Conservation (phyloP, 1,284 basidiomycete genomes). For the Mycena sp. region DNA sequence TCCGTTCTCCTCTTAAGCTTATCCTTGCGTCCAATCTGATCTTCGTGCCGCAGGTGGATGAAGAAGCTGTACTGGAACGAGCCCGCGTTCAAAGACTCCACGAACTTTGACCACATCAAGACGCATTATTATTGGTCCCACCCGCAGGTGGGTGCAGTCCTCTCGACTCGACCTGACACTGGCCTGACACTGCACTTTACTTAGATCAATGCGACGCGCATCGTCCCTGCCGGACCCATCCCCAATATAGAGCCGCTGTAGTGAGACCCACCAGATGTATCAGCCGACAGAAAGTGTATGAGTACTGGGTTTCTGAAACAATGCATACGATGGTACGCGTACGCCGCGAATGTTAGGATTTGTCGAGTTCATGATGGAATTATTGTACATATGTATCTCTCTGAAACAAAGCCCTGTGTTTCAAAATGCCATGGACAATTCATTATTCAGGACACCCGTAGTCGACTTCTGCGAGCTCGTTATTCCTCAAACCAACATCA, state of each 20-base stretch:
- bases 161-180: constrained; percentile 41
- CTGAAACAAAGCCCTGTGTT: too few relatives aligned
- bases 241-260: constrained; percentile 75
- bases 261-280: too few relatives aligned
- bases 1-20: constrained; percentile 51
- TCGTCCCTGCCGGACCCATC: constrained; percentile 82
- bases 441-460: too few relatives aligned
- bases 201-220: constrained; percentile 76
- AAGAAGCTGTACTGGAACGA: constrained; percentile 93
- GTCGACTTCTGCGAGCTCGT: too few relatives aligned
- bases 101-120: constrained; percentile 84
- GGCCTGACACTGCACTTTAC: constrained; percentile 25
- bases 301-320: too few relatives aligned
- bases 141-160: constrained; percentile 47
- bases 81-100: constrained; percentile 77
- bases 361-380: too few relatives aligned
- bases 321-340: too few relatives aligned
- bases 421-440: too few relatives aligned
- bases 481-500: not conserved
- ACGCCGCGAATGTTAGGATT: too few relatives aligned
- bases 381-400: too few relatives aligned
- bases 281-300: too few relatives aligned
- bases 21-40: not conserved
- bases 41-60: constrained; percentile 67
- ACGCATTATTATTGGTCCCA: constrained; percentile 87